Conservation (phyloP, 768 basidiomycete species). For the Kwoniella dejecticola region DNA sequence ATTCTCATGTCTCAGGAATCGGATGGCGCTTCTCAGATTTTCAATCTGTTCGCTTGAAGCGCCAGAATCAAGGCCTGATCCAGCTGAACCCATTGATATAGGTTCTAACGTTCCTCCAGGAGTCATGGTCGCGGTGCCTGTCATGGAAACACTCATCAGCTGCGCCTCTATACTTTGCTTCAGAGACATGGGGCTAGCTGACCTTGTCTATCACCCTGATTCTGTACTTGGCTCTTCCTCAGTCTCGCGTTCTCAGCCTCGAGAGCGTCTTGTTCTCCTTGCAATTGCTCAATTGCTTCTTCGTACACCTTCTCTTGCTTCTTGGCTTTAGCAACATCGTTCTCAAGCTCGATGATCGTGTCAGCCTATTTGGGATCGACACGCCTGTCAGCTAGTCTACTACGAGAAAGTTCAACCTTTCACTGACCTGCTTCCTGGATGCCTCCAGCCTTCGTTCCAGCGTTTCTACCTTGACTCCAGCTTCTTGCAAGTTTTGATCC, state of each 20-base stretch:
- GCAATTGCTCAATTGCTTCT: constrained; percentile 90
- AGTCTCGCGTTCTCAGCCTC: constrained; percentile 87
- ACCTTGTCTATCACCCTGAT: constrained; percentile 61
- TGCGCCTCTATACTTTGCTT: too few species aligned
- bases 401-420: not conserved
- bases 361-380: constrained; percentile 62
- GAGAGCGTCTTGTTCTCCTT: constrained; percentile 79
- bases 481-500: constrained; percentile 87
- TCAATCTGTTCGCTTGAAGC: constrained; percentile 91
- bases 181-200: too few species aligned
- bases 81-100: constrained; percentile 43
- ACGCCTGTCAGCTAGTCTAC: not conserved
- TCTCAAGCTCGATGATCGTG: constrained; percentile 75
- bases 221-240: constrained; percentile 63
- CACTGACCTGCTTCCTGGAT: constrained; percentile 71
- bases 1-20: constrained; percentile 92
- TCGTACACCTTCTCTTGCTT: constrained; percentile 88
- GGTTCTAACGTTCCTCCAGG: constrained; percentile 59
- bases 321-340: constrained; percentile 73
- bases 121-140: not conserved
- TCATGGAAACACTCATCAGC: constrained; percentile 9
- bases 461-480: constrained; percentile 86
- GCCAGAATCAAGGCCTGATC: constrained; percentile 77
- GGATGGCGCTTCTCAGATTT: constrained; percentile 82
- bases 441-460: constrained; percentile 92